A percentile compares a stretch with the other conserved stretches of the same genome.
Conservation (phyloP, 2,329 filamentous ascomycete species). For the Trichophyton schoenleinii region DNA sequence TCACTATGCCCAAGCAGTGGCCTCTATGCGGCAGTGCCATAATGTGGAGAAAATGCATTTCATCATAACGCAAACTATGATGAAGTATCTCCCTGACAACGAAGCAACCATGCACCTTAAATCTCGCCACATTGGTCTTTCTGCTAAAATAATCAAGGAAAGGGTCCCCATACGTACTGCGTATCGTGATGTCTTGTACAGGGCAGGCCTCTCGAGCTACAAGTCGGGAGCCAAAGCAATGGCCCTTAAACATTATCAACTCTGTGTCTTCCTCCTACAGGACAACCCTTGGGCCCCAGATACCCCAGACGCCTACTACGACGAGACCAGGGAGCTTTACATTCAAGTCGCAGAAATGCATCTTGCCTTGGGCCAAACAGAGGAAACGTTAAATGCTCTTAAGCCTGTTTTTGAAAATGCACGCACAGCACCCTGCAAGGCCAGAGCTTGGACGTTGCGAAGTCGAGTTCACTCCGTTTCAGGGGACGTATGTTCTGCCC, state of each 20-base stretch:
- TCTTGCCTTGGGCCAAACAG: slow-evolving; percentile 61
- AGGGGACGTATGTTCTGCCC: slow-evolving; percentile 57
- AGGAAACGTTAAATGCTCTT: slow-evolving; percentile 56
- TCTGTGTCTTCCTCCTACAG: slow-evolving; percentile 68
- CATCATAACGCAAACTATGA: slow-evolving; percentile 67
- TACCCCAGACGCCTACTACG: slow-evolving; percentile 62
- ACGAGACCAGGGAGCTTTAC: slow-evolving; percentile 71
- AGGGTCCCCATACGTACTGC: slow-evolving; percentile 48
- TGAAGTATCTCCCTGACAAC: slow-evolving; percentile 55
- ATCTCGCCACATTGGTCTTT: slow-evolving; percentile 69
- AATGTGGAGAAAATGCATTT: slow-evolving; percentile 76
- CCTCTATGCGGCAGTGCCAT: slow-evolving; percentile 53
- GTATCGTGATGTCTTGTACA: slow-evolving; percentile 64
- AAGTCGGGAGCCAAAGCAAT: slow-evolving; percentile 75
- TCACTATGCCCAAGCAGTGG: slow-evolving; percentile 65
- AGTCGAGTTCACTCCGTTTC: slow-evolving; percentile 64
- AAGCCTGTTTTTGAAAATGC: slow-evolving; percentile 57
- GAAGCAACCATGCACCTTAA: slow-evolving; percentile 56
- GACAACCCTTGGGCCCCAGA: slow-evolving; percentile 62
- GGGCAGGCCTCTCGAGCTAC: slow-evolving; percentile 63
- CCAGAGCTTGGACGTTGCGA: slow-evolving; percentile 69
- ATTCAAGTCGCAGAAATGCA: slow-evolving; percentile 72
- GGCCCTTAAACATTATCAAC: slow-evolving; percentile 67
- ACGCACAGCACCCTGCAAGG: slow-evolving; percentile 62
- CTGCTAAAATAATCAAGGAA: slow-evolving; percentile 59